These are phyloP conservation scores for Fusarium albidum DNA, from an alignment of 2,329 filamentous ascomycete genomes.

Conservation along the genomic window DNA sequence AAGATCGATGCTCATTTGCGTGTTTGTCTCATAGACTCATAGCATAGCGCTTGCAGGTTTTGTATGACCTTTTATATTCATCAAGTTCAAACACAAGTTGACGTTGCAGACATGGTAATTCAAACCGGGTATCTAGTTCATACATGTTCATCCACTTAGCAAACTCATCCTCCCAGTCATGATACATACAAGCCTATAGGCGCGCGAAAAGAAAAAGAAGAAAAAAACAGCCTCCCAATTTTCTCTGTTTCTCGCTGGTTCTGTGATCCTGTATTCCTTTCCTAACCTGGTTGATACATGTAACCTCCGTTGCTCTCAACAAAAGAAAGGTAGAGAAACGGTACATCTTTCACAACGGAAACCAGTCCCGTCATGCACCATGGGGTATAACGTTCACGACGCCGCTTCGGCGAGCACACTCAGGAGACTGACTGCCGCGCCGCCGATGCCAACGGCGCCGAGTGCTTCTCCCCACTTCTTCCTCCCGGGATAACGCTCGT, in stretches of 20 bases:
- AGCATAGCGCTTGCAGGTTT: neutral
- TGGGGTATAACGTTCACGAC: constrained; percentile 18
- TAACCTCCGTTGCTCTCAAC: neutral
- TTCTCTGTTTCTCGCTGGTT: constrained; percentile 20
- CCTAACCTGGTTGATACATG: constrained; percentile 8
- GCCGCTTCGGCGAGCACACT: constrained; percentile 67
- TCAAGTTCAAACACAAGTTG: neutral
- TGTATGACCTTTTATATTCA: neutral
- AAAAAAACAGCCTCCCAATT: constrained; percentile 6
- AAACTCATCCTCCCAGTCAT: constrained; percentile 3
- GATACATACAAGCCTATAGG: constrained; percentile 14
- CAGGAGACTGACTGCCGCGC: constrained; percentile 66
- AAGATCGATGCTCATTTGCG: constrained; percentile 1
- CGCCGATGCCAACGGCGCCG: constrained; percentile 66
- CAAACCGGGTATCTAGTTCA: constrained; percentile 29
- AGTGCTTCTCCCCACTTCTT: constrained; percentile 63
- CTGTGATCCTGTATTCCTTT: constrained; percentile 23
- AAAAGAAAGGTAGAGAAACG: neutral
- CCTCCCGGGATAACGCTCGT: constrained; percentile 51
- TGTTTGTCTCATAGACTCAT: neutral
- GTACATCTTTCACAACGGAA: constrained; percentile 7
- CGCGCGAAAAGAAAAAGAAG: constrained; percentile 4
- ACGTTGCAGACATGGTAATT: neutral
- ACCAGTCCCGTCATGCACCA: constrained; percentile 8
- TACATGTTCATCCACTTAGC: constrained; percentile 4